These are phyloP conservation scores for Aspergillus terreus DNA, from an alignment of 2,329 filamentous ascomycete genomes.

Conservation along the genomic window DNA sequence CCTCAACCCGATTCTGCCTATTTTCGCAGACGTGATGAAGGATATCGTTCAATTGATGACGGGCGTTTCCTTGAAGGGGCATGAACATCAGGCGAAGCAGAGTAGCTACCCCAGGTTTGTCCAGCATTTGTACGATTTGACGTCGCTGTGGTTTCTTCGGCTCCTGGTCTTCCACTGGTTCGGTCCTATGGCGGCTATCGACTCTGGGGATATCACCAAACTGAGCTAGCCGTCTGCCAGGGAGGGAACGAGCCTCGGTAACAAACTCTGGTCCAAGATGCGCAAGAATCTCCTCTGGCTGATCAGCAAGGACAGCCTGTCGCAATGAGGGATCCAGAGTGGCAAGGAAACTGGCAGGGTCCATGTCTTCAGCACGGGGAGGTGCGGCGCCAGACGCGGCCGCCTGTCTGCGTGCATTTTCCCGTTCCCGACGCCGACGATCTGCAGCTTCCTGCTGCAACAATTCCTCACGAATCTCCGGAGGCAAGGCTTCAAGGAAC, in stretches of 20 bases:
- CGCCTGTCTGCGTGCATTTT: slow-evolving; percentile 69
- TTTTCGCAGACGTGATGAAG: slow-evolving; percentile 93
- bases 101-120: slow-evolving; percentile 94
- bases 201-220: slow-evolving; percentile 43
- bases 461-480: slow-evolving; percentile 85
- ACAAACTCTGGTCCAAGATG: slow-evolving; percentile 81
- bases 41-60: slow-evolving; percentile 78
- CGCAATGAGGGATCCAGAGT: slow-evolving; percentile 82
- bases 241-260: slow-evolving; percentile 75
- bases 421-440: slow-evolving; percentile 80
- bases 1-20: slow-evolving; percentile 89
- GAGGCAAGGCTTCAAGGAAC: slow-evolving; percentile 87
- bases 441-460: slow-evolving; percentile 87
- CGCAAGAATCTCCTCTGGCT: slow-evolving; percentile 82
- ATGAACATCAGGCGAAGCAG: slow-evolving; percentile 98
- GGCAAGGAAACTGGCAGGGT: slow-evolving; percentile 85
- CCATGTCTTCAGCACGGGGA: slow-evolving; percentile 74
- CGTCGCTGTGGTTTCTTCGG: slow-evolving; percentile 67
- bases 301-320: slow-evolving; percentile 83
- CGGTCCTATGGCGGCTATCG: slow-evolving; percentile 35
- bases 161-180: slow-evolving; percentile 43
- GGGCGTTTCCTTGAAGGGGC: slow-evolving; percentile 81
- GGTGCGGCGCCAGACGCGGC: slow-evolving; percentile 44
- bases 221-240: slow-evolving; percentile 54
- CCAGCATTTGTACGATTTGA: slow-evolving; percentile 90